Conservation (phyloP, 2,329 filamentous ascomycete genomes). For the Plenodomus tracheiphilus region DNA sequence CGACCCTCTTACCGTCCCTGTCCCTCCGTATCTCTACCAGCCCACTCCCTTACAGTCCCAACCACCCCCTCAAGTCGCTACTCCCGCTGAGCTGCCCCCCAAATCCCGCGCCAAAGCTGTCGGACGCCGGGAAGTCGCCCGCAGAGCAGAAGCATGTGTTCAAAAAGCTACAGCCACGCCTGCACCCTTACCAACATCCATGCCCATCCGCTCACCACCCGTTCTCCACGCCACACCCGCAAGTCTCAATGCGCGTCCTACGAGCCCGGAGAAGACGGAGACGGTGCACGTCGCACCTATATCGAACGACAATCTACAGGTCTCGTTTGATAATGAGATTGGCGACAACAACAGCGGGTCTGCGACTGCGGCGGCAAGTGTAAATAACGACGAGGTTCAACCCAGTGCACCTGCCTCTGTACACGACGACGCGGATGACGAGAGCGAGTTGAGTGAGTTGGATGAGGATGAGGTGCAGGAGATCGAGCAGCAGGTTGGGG, state of each 20-base stretch:
- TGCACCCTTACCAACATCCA: constrained; percentile 27
- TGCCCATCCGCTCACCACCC: constrained; percentile 41
- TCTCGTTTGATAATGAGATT: constrained; percentile 13
- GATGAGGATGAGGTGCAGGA: constrained; percentile 48
- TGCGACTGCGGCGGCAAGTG: constrained; percentile 41
- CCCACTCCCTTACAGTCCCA: constrained; percentile 27
- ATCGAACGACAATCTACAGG: constrained; percentile 18
- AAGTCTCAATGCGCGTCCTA: constrained; percentile 8
- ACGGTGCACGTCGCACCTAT: constrained; percentile 2
- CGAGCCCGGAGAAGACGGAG: constrained; percentile 24
- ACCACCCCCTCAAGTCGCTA: constrained; percentile 10
- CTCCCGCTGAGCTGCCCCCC: constrained; percentile 23
- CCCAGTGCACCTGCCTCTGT: constrained; percentile 62
- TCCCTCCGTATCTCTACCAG: constrained; percentile 32
- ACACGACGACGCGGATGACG: constrained; percentile 58
- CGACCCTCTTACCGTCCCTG: constrained; percentile 19
- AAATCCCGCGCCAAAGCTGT: constrained; percentile 58
- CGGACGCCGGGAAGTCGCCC: constrained; percentile 61
- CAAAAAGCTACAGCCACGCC: constrained; percentile 42
- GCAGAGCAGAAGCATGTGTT: constrained; percentile 61
- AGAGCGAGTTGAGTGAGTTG: constrained; percentile 59
- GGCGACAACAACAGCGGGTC: constrained; percentile 37
- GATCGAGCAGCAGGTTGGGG: constrained; percentile 27
- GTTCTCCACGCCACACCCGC: constrained; percentile 18
- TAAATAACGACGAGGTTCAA: constrained; percentile 36